Evolutionary conservation across 306 rosid genomes (phyloP).

Genomic region (Citrullus colocynthis): DNA sequence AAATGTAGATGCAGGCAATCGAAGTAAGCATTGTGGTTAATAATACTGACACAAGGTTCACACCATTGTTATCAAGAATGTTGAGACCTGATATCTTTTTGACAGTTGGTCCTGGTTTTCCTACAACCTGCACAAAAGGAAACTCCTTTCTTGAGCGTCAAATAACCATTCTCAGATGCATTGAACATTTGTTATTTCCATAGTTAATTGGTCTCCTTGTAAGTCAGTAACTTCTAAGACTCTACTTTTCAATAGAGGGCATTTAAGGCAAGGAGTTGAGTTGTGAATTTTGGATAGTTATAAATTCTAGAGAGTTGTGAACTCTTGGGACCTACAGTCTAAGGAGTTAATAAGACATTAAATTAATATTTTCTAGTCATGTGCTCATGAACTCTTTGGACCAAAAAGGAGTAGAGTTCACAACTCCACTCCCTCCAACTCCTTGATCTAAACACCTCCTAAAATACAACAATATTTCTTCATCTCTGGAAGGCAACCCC

Average conservation of each 20-base stretch:
- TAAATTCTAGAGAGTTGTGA: too few relatives aligned
- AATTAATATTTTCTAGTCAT: too few relatives aligned
- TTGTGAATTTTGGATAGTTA: too few relatives aligned
- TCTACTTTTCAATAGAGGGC: background rate
- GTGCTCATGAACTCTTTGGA: too few relatives aligned
- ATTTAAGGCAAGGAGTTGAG: too few relatives aligned
- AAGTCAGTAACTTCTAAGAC: background rate
- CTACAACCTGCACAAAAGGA: constrained; percentile 55
- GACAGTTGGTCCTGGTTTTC: constrained; percentile 77
- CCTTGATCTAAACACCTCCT: too few relatives aligned
- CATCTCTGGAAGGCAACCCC: background rate
- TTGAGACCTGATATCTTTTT: constrained; percentile 59
- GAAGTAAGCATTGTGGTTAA: constrained; percentile 59
- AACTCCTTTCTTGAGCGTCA: background rate
- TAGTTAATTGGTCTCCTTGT: background rate
- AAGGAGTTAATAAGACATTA: too few relatives aligned
- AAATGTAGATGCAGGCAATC: constrained; percentile 37
- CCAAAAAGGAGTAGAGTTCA: too few relatives aligned
- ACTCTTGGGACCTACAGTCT: too few relatives aligned
- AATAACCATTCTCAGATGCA: background rate
- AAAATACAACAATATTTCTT: background rate
- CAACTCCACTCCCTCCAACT: too few relatives aligned
- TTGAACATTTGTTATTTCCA: background rate
- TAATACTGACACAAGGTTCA: constrained; percentile 59
- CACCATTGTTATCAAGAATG: constrained; percentile 82